phyloP scores from a whole-genome alignment of 805 yeast genomes.

The Starmerella cellae region DNA sequence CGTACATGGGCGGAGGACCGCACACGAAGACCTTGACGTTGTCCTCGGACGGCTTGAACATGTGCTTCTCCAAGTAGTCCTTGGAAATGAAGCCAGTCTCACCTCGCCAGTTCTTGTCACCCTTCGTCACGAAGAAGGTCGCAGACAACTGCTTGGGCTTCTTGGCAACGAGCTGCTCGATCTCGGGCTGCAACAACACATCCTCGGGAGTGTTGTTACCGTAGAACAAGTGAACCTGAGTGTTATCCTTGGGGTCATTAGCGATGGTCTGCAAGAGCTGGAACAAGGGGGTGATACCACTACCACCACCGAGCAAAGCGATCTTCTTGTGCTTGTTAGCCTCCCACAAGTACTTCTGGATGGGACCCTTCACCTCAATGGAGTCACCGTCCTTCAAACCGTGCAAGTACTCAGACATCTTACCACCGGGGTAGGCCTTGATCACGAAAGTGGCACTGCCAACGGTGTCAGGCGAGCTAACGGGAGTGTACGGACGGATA shows the following conservation, averaged over 20 bases:
- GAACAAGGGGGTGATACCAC: conserved; percentile 92
- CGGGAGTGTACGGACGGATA: conserved; percentile 74
- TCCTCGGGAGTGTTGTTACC: conserved; percentile 71
- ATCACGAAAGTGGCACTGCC: conserved; percentile 71
- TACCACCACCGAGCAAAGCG: conserved; percentile 85
- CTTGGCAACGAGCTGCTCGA: conserved; percentile 53
- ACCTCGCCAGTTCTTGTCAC: conserved; percentile 19
- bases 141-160: conserved; percentile 69
- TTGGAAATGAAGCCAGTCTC: conserved; percentile 58
- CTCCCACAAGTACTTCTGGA: conserved; percentile 79
- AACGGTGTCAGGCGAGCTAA: conserved; percentile 49
- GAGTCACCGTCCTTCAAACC: conserved; percentile 65
- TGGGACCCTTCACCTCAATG: conserved; percentile 86
- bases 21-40: conserved; percentile 73
- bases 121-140: conserved; percentile 65
- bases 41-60: conserved; percentile 52
- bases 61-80: conserved; percentile 48
- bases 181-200: conserved; percentile 62
- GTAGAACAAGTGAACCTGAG: conserved; percentile 70
- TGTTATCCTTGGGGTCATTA: conserved; percentile 72
- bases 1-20: conserved; percentile 89
- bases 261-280: conserved; percentile 70
- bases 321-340: conserved; percentile 72
- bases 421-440: conserved; percentile 76
- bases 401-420: conserved; percentile 63